Base-by-base conservation (phyloP, 805 yeast species). In the Yarrowia deformans region DNA sequence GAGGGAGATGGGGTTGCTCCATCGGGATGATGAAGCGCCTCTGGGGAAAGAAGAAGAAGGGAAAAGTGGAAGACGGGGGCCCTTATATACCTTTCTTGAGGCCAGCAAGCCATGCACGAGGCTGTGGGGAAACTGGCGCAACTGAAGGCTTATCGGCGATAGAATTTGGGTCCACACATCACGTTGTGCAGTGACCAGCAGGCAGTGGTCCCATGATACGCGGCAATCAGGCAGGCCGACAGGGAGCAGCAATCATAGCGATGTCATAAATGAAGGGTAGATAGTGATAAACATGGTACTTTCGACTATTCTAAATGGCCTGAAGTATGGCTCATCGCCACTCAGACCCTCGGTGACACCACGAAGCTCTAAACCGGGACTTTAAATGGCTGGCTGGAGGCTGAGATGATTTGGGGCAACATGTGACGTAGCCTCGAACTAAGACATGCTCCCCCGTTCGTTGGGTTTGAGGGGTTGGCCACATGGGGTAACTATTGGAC, bases 61-160 rank as follows among this genome's bases (percentile, higher is more conserved):
- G 40, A 35, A 52, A 1, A 10, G 60, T 7, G 60, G 45, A 19
- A 8, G 4, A 2, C 8, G 35, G 4, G 35, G 29, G 8, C 19
- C 60, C 60, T 54, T 54, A 19, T 54, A 54, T 54, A 54, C 14
- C 35, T 39, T 54, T 54, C 10, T 5, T 23, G 40, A 3, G 9
- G n/a, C 45, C 60, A 54, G 60, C 45, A 37, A 54, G 12, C 14
- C 45, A 54, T 54, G 60, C 60, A 39, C 54, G 60, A 19, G 45
- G 18, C 23, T 54, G 60, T 54, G 60, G 60, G 60, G 60, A 54
- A 23, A 39, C 45, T 19, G 34, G 45, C 45, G 60, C 60, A 54
- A 54, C 60, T 39, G 45, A 35, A 54, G 60, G 60, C 45, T 54
- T 54, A 54, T 54, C 45, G 19, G n/a, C 14, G 19, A 37, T 54